Percentiles rank a stretch among this genome's conserved stretches.
phyloP scores from a whole-genome alignment of 225 moss, liverwort and hornwort genomes.

The Marchantia paleacea region DNA sequence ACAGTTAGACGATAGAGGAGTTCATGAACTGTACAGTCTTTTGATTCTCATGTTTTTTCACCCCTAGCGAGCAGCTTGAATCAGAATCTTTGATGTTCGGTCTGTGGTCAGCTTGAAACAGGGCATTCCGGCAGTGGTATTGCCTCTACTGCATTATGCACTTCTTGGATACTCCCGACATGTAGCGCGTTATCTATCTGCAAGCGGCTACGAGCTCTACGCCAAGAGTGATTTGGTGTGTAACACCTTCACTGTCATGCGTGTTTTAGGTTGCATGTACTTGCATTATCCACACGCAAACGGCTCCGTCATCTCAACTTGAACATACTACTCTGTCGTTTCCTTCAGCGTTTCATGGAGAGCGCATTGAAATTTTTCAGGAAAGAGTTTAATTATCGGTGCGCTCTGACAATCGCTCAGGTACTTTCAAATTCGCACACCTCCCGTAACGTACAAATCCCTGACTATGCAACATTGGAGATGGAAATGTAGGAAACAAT shows the following conservation, averaged over 20 bases:
- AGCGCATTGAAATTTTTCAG: conserved; percentile 68
- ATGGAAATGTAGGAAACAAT: neutral
- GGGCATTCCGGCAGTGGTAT: conserved; percentile 67
- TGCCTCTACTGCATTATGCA: conserved; percentile 79
- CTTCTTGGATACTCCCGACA: conserved; percentile 84
- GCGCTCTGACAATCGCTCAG: conserved; percentile 81
- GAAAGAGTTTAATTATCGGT: conserved; percentile 77
- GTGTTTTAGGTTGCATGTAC: too few relatives aligned
- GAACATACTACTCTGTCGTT: neutral
- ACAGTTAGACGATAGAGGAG: too few relatives aligned
- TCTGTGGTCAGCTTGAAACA: conserved; percentile 62
- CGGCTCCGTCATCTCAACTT: neutral
- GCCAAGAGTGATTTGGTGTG: conserved; percentile 87
- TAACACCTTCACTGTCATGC: neutral
- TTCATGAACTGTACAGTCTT: too few relatives aligned
- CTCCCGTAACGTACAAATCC: too few relatives aligned
- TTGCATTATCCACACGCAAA: neutral
- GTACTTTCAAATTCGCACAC: conserved; percentile 19
- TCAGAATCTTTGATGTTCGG: too few relatives aligned
- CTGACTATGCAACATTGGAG: neutral
- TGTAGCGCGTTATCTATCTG: conserved; percentile 72
- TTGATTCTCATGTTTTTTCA: too few relatives aligned
- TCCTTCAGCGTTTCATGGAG: conserved; percentile 76
- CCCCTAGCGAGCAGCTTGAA: neutral
- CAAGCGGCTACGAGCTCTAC: conserved; percentile 78